Base-by-base conservation (phyloP, 768 basidiomycete genomes). In the Amylocystis lapponica region DNA sequence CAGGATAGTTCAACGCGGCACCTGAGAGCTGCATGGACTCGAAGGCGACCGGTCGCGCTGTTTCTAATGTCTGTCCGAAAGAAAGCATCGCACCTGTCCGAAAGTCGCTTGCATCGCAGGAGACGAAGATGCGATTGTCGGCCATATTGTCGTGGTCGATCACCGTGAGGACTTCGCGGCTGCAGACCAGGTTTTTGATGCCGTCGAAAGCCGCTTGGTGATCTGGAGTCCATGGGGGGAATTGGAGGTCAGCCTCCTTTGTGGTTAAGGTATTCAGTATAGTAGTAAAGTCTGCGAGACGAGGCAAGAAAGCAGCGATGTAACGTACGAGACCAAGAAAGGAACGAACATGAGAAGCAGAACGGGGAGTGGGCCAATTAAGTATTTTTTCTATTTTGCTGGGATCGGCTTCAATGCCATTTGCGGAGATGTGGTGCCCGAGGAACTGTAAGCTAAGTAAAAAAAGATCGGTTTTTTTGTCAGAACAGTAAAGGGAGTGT, bases 171-270 rank as follows among this genome's bases (percentile, higher is more conserved):
- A 61, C 66, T 0, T 57, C 50, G 2, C 43, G 32, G n/a, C 55
- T 46, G 7, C 52, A 20, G 0, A 67, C 63, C 0, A 63, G 25
- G 0, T 22, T 19, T 42, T 71, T 67, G 5, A 71, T 57, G 1
- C 58, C 53, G 7, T 69, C 59, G 41, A 73, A 73, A 0, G 69
- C 66, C 0, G 51, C 43, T 27, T 65, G 60, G 38, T 67, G 58
- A 0, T 13, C 7, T 6, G 57, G 33, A 4, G 56, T 50, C 66
- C 63, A 66, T 0, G 16, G 3, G 0, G 64, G 63, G 39, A 65
- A 67, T 1, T 27, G 14, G 2, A 26, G 13, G 2, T 66, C 54
- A 0, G 45, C 40, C 6, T 55, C 63, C 35, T 62, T 61, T n/a
- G 40, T 57, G 1, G 57, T 59, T 10, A 59, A 35, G 1, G 48